Conservation (phyloP, 1,284 basidiomycete genomes). For the Papiliotrema nemorosa region DNA sequence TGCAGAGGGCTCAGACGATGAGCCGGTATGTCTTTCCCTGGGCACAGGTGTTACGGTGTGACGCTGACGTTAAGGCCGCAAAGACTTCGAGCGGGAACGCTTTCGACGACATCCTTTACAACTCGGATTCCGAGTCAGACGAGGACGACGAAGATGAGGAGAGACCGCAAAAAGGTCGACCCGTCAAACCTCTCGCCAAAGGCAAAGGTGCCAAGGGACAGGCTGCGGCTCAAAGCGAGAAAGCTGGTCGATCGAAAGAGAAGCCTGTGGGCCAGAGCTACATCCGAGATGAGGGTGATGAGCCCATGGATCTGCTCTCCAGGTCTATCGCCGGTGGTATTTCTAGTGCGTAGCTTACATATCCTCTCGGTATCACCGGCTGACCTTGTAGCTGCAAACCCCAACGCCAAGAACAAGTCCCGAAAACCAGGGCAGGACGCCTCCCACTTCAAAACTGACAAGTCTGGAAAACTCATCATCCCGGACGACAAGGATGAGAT, state of each 20-base stretch:
- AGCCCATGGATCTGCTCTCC: slow-evolving; percentile 92
- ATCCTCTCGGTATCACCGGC: not conserved
- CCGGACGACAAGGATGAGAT: slow-evolving; percentile 54
- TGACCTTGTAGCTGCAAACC: slow-evolving; percentile 1
- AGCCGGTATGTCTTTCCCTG: slow-evolving; percentile 49
- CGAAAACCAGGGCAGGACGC: slow-evolving; percentile 79
- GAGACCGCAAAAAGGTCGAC: slow-evolving; percentile 40
- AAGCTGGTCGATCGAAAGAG: slow-evolving; percentile 9
- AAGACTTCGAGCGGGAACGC: slow-evolving; percentile 65
- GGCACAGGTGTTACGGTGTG: not conserved
- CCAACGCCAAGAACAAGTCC: slow-evolving; percentile 1
- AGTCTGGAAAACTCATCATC: slow-evolving; percentile 86
- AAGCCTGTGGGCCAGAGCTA: slow-evolving; percentile 39
- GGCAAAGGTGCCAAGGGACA: slow-evolving; percentile 28
- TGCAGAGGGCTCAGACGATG: slow-evolving; percentile 55
- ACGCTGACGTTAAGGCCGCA: slow-evolving; percentile 6
- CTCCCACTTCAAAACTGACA: slow-evolving; percentile 80
- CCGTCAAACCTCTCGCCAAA: slow-evolving; percentile 29
- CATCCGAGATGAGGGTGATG: slow-evolving; percentile 83
- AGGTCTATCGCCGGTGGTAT: slow-evolving; percentile 69
- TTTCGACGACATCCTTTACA: slow-evolving; percentile 93
- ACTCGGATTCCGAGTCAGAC: slow-evolving; percentile 82
- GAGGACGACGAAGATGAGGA: slow-evolving; percentile 60
- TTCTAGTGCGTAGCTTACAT: slow-evolving; percentile 59
- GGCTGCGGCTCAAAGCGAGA: slow-evolving; percentile 18